Percentiles rank a stretch among this genome's conserved stretches.
Evolutionary conservation across 1,139 yeast species (phyloP).

Genomic region (Pneumocystis wakefieldiae): DNA sequence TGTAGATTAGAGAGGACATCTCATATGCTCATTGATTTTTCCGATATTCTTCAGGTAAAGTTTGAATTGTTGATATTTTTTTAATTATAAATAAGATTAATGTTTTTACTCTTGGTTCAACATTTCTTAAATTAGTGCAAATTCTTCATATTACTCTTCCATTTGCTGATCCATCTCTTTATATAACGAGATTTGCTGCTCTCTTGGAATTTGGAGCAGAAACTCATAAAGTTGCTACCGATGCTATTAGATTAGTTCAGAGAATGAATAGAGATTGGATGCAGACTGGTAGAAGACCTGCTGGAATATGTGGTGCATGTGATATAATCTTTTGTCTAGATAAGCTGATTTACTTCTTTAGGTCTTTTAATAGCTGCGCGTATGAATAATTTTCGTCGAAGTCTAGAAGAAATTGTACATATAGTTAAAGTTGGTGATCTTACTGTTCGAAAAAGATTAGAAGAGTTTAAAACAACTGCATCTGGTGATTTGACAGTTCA

Average conservation of each 20-base stretch:
- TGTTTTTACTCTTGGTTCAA: constrained; percentile 89
- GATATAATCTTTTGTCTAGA: not conserved
- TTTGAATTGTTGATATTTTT: not conserved
- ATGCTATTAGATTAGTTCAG: constrained; percentile 74
- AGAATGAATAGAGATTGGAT: constrained; percentile 94
- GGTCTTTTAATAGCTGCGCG: constrained; percentile 69
- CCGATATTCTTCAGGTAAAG: constrained; percentile 52
- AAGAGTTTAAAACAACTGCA: constrained; percentile 68
- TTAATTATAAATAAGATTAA: constrained; percentile 33
- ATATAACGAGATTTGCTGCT: constrained; percentile 86
- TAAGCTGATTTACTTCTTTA: not conserved
- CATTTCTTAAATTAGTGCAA: constrained; percentile 80
- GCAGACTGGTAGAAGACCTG: constrained; percentile 91
- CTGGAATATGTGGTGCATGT: constrained; percentile 97
- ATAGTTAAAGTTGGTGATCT: constrained; percentile 92
- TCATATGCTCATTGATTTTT: constrained; percentile 90
- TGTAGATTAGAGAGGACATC: constrained; percentile 83
- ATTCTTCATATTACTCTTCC: constrained; percentile 64
- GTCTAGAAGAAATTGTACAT: constrained; percentile 86
- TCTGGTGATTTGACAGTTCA: constrained; percentile 61
- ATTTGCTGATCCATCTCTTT: constrained; percentile 82
- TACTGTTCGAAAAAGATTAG: constrained; percentile 75
- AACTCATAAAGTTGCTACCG: constrained; percentile 55
- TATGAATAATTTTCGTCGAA: constrained; percentile 85
- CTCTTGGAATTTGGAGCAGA: constrained; percentile 54